These are phyloP conservation scores for Psilocybe subaeruginosa DNA, from an alignment of 768 basidiomycete genomes.

Conservation along the genomic window DNA sequence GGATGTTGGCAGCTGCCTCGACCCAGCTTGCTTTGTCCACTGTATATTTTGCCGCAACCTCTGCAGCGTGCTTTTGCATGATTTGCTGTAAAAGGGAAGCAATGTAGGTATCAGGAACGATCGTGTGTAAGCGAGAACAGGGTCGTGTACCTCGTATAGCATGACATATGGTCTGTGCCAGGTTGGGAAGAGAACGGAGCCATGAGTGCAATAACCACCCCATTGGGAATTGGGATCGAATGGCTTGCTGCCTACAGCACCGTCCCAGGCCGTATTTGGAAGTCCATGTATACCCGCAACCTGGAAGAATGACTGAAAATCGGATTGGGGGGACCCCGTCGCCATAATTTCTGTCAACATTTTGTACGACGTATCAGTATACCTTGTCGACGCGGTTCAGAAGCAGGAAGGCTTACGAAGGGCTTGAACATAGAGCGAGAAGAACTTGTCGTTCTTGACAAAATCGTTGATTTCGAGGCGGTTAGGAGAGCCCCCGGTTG, in stretches of 20 bases:
- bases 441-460: conserved; percentile 44
- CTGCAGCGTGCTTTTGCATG: conserved; percentile 39
- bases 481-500: conserved; percentile 30
- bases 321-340: conserved; percentile 25
- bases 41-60: conserved; percentile 45
- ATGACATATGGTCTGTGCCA: conserved; percentile 59
- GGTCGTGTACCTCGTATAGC: conserved; percentile 48
- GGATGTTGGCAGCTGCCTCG: conserved; percentile 37
- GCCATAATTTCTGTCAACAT: conserved; percentile 32
- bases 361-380: not conserved
- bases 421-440: conserved; percentile 55
- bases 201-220: conserved; percentile 62
- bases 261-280: conserved; percentile 49
- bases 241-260: conserved; percentile 28
- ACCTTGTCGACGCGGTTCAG: not conserved
- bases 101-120: not conserved
- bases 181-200: conserved; percentile 53
- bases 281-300: conserved; percentile 57
- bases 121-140: not conserved
- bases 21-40: conserved; percentile 30
- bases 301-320: conserved; percentile 42
- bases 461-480: conserved; percentile 48
- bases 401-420: conserved; percentile 35
- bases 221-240: conserved; percentile 28
- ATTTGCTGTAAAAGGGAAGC: conserved; percentile 42